Base-by-base conservation (phyloP, 768 basidiomycete genomes). In the Pleurotus platypus region DNA sequence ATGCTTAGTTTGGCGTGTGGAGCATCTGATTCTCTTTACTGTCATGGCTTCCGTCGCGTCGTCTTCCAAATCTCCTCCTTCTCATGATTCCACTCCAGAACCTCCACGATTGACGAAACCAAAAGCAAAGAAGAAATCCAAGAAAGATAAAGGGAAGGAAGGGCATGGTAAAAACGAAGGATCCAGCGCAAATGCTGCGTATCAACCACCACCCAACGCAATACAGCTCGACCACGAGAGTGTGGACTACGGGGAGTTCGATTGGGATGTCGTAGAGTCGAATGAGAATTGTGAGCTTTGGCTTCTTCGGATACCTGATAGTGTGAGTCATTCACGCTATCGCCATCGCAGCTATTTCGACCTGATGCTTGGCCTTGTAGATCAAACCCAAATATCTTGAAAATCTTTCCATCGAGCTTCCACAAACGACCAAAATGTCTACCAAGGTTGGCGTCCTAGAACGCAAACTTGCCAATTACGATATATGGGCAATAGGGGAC, bases 291-390 rank as follows among this genome's bases (percentile, higher is more conserved):
- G 82, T 8, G 89, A 92, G 61, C 62, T 92, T 7, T 90, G 88
- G 82, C 70, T 90, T 11, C 78, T 91, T 37, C 80, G 89, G 9
- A 79, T 84, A 13, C 89, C 89, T 20, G 82, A 85, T 11, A 77
- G 77, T 39, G 89, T 90, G 65, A 58, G 86, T 73, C 18, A 24
- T n/a, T 49, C 20, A 5, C 49, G 46, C 26, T 15, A 16, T 38
- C 27, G 49, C 13, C 6, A 43, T 47, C 55, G 47, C 27, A 60
- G 4, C 20, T 43, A 48, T 58, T 38, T 55, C 3, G 11, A 58
- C 38, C 12, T 57, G 42, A 58, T 55, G 9, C 24, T 12, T 6
- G 15, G 39, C 37, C 24, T 3, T n/a, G 13, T 55, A 91, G 89
- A 67, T 92, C 38, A 86, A 89, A 67, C 69, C 83, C 5, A 88